Evolutionary conservation across 345 rosid genomes (phyloP).

Genomic region (Mallotus nudiflorus): DNA sequence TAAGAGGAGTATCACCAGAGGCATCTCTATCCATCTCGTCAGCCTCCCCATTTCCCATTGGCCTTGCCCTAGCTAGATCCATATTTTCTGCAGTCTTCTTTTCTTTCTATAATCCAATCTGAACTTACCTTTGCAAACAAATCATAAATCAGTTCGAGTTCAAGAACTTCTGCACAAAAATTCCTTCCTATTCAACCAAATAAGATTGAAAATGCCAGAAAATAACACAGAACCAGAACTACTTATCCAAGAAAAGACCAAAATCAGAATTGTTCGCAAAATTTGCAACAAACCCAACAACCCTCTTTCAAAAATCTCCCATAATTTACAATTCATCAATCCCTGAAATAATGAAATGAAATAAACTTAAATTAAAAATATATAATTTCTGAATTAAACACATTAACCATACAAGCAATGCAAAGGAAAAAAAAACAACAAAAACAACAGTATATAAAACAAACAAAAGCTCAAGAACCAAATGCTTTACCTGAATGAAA

Average conservation of each 20-base stretch:
- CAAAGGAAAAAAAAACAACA: neutral
- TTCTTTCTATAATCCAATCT: neutral
- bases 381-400: neutral
- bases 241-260: constrained; percentile 12
- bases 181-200: neutral
- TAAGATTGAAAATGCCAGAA: neutral
- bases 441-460: too few relatives aligned
- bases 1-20: constrained; percentile 25
- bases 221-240: constrained; percentile 7
- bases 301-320: constrained; percentile 7
- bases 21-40: constrained; percentile 52
- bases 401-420: neutral
- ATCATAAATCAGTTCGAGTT: constrained; percentile 7
- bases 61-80: constrained; percentile 49
- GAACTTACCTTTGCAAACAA: neutral
- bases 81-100: constrained; percentile 28
- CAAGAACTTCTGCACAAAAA: neutral
- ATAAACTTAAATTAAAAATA: neutral
- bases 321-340: constrained; percentile 14
- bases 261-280: constrained; percentile 19
- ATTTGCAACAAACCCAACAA: constrained; percentile 2
- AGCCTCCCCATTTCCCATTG: constrained; percentile 40
- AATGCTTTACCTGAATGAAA: constrained; percentile 19
- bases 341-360: constrained; percentile 3
- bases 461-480: neutral